phyloP scores from a whole-genome alignment of 2,329 filamentous ascomycete species.

The Penicillium sp. region DNA sequence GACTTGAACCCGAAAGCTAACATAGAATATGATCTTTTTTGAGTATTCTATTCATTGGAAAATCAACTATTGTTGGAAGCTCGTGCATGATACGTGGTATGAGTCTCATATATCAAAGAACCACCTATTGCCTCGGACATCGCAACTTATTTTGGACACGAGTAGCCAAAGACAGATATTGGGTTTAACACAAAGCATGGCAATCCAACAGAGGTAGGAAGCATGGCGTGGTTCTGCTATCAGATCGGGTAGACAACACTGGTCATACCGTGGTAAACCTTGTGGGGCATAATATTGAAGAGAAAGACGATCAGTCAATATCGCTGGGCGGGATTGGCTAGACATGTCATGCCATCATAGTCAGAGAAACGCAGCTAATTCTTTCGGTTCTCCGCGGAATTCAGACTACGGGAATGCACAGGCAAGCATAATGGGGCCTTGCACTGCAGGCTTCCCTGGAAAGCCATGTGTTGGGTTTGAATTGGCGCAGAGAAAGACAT shows the following conservation, averaged over 20 bases:
- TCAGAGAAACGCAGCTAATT: neutral
- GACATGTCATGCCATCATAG: neutral
- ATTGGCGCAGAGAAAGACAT: neutral
- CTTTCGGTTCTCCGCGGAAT: neutral
- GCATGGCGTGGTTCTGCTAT: neutral
- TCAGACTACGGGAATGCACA: neutral
- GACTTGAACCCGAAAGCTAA: neutral
- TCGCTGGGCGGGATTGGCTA: neutral
- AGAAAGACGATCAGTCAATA: too few species aligned
- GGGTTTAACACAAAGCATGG: neutral
- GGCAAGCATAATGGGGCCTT: constrained; percentile 1
- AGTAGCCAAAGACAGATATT: neutral
- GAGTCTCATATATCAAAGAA: neutral
- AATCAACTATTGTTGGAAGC: neutral
- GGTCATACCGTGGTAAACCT: too few species aligned
- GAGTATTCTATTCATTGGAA: neutral
- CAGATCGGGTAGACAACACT: neutral
- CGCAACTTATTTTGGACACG: neutral
- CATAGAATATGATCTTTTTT: neutral
- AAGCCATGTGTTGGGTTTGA: constrained; percentile 1
- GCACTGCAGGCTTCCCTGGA: neutral
- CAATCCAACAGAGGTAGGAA: neutral
- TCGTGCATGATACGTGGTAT: neutral
- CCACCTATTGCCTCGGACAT: neutral
- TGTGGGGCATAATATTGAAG: too few species aligned